These are phyloP conservation scores for Corymbia calophylla DNA, from an alignment of 441 rosid genomes.

Conservation along the genomic window DNA sequence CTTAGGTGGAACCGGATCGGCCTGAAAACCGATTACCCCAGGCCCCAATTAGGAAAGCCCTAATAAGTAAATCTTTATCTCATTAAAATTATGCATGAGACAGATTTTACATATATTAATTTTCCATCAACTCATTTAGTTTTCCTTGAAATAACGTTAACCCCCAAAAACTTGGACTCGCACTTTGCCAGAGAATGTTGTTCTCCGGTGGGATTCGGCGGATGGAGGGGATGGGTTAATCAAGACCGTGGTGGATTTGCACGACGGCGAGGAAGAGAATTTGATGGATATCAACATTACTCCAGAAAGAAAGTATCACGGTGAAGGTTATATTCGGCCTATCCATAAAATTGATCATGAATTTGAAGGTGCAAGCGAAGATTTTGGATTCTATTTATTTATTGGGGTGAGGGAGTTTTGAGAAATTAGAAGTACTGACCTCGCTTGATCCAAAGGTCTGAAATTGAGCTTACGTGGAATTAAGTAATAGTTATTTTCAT, in stretches of 20 bases:
- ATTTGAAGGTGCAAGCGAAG: background rate
- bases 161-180: background rate
- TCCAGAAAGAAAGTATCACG: background rate
- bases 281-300: background rate
- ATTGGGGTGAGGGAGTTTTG: no score
- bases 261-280: background rate
- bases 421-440: background rate
- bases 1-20: no score
- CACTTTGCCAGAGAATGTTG: background rate
- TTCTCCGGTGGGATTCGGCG: conserved; percentile 1
- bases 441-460: background rate
- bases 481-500: no score
- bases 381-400: background rate
- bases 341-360: background rate
- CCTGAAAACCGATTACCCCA: no score
- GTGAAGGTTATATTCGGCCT: background rate
- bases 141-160: background rate
- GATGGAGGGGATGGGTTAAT: conserved; percentile 14
- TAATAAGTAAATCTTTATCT: background rate
- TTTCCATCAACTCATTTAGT: background rate
- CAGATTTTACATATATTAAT: no score
- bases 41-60: background rate
- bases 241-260: conserved; percentile 3
- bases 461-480: background rate
- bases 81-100: no score